Evolutionary conservation across 1,284 basidiomycete genomes (phyloP).

Genomic region (Sparassis latifolia): DNA sequence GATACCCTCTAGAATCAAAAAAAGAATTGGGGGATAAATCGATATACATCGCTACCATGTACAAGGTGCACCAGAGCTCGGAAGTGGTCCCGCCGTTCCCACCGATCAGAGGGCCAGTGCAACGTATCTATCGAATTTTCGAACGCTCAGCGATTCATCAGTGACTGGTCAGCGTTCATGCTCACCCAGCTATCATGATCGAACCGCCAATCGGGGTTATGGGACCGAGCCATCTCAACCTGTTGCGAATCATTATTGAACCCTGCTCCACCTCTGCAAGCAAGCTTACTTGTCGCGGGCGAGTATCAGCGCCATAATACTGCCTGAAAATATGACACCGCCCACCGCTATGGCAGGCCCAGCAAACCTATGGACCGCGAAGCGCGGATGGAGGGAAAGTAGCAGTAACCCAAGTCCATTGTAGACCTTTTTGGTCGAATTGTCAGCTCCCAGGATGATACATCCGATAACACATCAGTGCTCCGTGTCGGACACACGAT

Average conservation of each 20-base stretch:
- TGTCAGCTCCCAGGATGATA: not conserved
- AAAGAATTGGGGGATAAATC: too few species aligned
- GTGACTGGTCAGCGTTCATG: not conserved
- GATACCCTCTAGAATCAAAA: too few species aligned
- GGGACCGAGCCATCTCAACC: constrained; percentile 61
- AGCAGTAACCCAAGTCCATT: constrained; percentile 74
- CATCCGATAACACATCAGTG: too few species aligned
- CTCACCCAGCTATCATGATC: constrained; percentile 73
- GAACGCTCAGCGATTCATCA: not conserved
- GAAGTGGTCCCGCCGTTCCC: too few species aligned
- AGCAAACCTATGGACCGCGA: constrained; percentile 59
- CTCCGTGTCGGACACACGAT: too few species aligned
- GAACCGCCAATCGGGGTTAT: constrained; percentile 72
- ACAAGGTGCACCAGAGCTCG: too few species aligned
- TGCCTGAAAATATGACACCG: constrained; percentile 62
- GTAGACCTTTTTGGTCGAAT: constrained; percentile 44
- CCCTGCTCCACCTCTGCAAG: not conserved
- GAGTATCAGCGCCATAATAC: constrained; percentile 61
- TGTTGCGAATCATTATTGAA: constrained; percentile 19
- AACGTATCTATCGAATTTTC: constrained; percentile 37
- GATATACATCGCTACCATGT: too few species aligned
- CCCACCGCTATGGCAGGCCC: constrained; percentile 64
- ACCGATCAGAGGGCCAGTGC: constrained; percentile 38
- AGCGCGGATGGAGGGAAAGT: constrained; percentile 66
- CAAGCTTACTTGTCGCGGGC: constrained; percentile 43